Evolutionary conservation across 345 rosid species (phyloP).

Genomic region (Melastoma malabathricum): DNA sequence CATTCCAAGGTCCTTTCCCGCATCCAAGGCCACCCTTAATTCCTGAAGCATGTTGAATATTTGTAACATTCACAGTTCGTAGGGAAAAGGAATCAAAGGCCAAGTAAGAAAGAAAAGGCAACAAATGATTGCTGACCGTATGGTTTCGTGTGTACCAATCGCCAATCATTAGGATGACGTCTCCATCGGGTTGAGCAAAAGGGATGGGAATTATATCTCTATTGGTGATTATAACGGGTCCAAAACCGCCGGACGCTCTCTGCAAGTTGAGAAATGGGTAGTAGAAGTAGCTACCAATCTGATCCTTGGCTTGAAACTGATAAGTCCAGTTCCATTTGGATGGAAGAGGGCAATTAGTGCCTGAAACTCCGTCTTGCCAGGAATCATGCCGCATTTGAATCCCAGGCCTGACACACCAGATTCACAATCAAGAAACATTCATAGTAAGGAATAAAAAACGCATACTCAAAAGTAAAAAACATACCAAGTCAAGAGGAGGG

Average conservation of each 20-base stretch:
- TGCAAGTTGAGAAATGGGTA: conserved; percentile 71
- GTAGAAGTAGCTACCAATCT: conserved; percentile 92
- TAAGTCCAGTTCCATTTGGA: conserved; percentile 58
- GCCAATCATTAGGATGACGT: conserved; percentile 49
- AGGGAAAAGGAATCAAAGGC: background rate
- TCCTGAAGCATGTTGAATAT: conserved; percentile 29
- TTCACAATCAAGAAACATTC: background rate
- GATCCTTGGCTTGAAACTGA: conserved; percentile 87
- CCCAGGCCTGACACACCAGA: conserved; percentile 48
- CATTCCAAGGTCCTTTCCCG: conserved; percentile 84
- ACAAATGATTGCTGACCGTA: conserved; percentile 46
- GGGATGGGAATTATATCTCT: conserved; percentile 51
- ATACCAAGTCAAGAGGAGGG: conserved; percentile 75
- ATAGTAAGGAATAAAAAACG: background rate
- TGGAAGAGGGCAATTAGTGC: conserved; percentile 82
- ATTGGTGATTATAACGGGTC: conserved; percentile 63
- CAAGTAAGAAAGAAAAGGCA: background rate
- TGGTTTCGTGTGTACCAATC: conserved; percentile 86
- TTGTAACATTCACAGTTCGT: conserved; percentile 2
- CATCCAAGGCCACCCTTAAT: conserved; percentile 50
- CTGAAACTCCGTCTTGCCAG: conserved; percentile 87
- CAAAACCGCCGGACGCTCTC: conserved; percentile 90
- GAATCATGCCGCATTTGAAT: conserved; percentile 74
- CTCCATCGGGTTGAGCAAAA: conserved; percentile 68
- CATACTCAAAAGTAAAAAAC: conserved; percentile 5